A percentile compares a stretch with the other conserved stretches of the same genome.
These are phyloP conservation scores for Penicillium flavigenum DNA, from an alignment of 495 filamentous ascomycete genomes.

Conservation along the genomic window DNA sequence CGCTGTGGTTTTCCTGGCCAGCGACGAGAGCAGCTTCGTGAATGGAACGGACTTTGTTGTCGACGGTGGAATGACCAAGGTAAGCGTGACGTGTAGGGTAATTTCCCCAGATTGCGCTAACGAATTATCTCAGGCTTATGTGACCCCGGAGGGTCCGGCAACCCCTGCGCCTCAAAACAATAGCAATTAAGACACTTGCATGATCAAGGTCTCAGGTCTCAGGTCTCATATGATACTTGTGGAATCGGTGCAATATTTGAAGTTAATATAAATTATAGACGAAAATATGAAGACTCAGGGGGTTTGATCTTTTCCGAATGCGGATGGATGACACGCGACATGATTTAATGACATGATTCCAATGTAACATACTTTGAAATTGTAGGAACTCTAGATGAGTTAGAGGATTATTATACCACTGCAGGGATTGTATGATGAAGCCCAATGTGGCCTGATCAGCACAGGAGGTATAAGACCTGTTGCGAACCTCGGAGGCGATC, in stretches of 20 bases:
- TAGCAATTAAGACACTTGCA: constrained; percentile 26
- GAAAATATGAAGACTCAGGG: not conserved
- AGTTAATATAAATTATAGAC: not conserved
- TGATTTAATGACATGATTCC: constrained; percentile 3
- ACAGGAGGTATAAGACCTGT: not conserved
- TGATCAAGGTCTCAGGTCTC: not conserved
- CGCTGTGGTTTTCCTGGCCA: constrained; percentile 89
- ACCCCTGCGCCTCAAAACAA: constrained; percentile 68
- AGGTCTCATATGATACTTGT: not conserved
- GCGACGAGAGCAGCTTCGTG: constrained; percentile 91
- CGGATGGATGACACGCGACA: not conserved
- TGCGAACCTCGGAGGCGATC: not conserved
- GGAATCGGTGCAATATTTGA: not conserved
- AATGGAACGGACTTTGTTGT: constrained; percentile 93
- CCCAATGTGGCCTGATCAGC: constrained; percentile 15
- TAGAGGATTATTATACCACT: not conserved
- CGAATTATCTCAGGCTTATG: constrained; percentile 62
- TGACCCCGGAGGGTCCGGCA: constrained; percentile 83
- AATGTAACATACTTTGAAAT: not conserved
- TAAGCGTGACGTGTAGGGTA: constrained; percentile 23
- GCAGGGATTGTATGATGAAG: not conserved
- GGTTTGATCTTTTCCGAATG: not conserved
- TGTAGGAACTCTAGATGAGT: too few species aligned
- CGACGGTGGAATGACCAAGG: constrained; percentile 94
- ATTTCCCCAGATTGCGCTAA: constrained; percentile 15